Evolutionary conservation across 139 green algal species (phyloP), one percentile per base, ranked within the genome.

Genomic region (Penium margaritaceum): DNA sequence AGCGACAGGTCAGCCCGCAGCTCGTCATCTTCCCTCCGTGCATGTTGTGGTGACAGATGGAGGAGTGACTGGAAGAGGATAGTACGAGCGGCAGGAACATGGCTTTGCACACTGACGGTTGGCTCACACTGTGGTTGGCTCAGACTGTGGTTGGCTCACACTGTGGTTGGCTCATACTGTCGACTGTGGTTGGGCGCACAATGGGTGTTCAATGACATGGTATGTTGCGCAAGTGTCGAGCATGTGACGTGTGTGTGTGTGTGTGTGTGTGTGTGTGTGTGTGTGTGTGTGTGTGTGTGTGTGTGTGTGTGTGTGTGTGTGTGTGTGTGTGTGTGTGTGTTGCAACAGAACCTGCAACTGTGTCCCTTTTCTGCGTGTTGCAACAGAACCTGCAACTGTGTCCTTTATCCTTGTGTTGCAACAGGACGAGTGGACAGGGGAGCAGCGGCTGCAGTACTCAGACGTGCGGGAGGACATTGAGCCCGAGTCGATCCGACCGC

Each of bases 401-500:
- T 58, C 17, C 47, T n/a, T 6, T 51, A 7, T 12, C 51, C 21
- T 24, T n/a, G n/a, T n/a, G n/a, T n/a, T n/a, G n/a, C n/a, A 29
- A 15, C 38, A 81, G 67, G 79, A 85, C 62, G 76, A 85, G 72
- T 84, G 77, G 78, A 85, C 77, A 7, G 79, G 79, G n/a, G 61
- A 85, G 80, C 81, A 78, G 39, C 36, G 47, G 53, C 57, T 86
- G n/a, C 63, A 47, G 35, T 81, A 81, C 60, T 71, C 29, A 33
- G 75, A 82, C 33, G 79, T 95, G 1, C 77, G 85, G 0, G 86
- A 96, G 24, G 85, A 88, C 70, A 84, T 96, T 3, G 68, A 75
- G 61, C 91, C 91, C 0, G 38, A 85, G 21, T 46, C 65, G 7
- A 79, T 97, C 33, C 75, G 82, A 36, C 85, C 89, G 1, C 70